Base-by-base conservation (phyloP, 1,139 yeast species). In the Citeromyces hawaiiensis region DNA sequence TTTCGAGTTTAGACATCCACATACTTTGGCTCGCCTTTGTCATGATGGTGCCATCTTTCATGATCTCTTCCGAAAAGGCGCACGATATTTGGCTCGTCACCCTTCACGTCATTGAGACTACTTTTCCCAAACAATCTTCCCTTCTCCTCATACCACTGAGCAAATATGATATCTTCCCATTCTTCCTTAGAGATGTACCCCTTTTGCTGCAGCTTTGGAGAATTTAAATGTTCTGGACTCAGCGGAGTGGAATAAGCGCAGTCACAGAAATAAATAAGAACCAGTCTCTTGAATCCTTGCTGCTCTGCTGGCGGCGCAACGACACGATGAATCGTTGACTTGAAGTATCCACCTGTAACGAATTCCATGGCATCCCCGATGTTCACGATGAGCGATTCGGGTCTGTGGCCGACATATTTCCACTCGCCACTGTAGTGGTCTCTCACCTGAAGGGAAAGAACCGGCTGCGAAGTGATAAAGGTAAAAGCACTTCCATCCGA, bases 311-410 rank as follows among this genome's bases (percentile, higher is more conserved):
- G 74, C 2, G 75, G 72, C 27, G 63, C 60, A 16, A 64, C 57
- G 11, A 68, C 73, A 42, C 74, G 48, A 43, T 69, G 75, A 38
- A 69, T 54, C 6, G 68, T 61, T 13, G 71, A 65, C 44, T 66
- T 66, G 54, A 68, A 69, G 39, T 62, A 66, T 0, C 72, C 71
- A 3, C 73, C 75, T 25, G 70, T 64, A 36, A 68, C 53, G 42
- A 68, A 67, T 47, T 68, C 72, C 49, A 69, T 48, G 1, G 68
- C 66, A 50, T 69, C 75, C 7, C 73, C 74, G 40, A 69, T 56
- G 44, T 70, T 70, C 8, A 70, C 74, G 40, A 70, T 61, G 29
- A 70, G 55, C 1, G 72, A 61, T 35, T 61, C 54, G 5, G 70
- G 71, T 4, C 60, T 57, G 46, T 70, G 73, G 25, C 58, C 57